These are phyloP conservation scores for Desmodesmus armatus DNA, from an alignment of 139 green algal species.

Conservation along the genomic window DNA sequence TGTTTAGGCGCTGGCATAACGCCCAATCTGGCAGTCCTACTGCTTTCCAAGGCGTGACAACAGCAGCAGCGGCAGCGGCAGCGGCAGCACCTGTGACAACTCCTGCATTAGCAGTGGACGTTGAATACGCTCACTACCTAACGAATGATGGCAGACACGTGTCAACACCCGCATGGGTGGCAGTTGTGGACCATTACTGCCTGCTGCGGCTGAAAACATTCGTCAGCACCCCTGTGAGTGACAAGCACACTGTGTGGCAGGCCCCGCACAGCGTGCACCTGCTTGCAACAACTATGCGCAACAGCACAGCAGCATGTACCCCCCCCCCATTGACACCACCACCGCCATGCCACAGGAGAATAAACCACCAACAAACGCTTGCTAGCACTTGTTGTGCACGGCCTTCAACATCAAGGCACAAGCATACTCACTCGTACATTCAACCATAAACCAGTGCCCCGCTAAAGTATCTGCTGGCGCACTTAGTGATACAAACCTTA, in stretches of 20 bases:
- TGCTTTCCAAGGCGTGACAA: not conserved
- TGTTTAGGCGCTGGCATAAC: no score
- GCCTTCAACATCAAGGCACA: not conserved
- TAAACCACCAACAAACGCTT: not conserved
- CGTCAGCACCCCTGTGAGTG: conserved; percentile 1
- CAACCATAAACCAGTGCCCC: not conserved
- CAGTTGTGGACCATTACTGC: conserved; percentile 5
- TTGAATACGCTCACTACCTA: conserved; percentile 31
- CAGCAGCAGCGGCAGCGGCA: conserved; percentile 1
- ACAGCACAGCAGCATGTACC: not conserved
- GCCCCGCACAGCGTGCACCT: no score
- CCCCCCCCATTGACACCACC: not conserved
- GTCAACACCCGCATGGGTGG: conserved; percentile 26
- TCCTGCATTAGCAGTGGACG: conserved; percentile 25
- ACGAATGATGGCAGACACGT: conserved; percentile 8
- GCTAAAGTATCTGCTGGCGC: not conserved
- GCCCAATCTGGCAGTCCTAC: no score
- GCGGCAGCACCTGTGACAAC: not conserved
- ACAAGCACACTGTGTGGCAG: not conserved
- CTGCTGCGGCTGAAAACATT: conserved; percentile 29
- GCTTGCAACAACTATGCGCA: not conserved
- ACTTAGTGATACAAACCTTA: not conserved
- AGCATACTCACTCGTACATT: not conserved
- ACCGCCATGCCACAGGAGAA: not conserved
- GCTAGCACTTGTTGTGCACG: not conserved